Conservation (phyloP, 2,329 filamentous ascomycete species). For the Aspergillus spinulosporus region DNA sequence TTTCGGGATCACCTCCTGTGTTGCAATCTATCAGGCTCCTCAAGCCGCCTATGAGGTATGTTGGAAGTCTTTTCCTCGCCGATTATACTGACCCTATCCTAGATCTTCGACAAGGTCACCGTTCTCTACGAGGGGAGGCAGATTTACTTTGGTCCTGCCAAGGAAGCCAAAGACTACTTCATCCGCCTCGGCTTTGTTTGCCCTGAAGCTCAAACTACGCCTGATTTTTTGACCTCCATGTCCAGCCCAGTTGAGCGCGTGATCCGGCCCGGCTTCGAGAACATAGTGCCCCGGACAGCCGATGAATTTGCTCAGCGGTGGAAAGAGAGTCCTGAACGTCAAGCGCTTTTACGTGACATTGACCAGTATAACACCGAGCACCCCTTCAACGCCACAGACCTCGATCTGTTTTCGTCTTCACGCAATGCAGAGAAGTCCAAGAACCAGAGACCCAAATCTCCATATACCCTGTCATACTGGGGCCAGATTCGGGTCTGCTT, state of each 20-base stretch:
- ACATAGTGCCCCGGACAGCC: conserved; percentile 61
- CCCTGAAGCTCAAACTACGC: conserved; percentile 8
- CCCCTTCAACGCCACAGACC: neutral
- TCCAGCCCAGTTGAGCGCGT: conserved; percentile 62
- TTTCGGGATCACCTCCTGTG: conserved; percentile 39
- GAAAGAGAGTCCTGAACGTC: conserved; percentile 1
- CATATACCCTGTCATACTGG: conserved; percentile 1
- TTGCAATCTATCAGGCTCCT: conserved; percentile 43
- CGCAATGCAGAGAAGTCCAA: conserved; percentile 1
- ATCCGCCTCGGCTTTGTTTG: conserved; percentile 43
- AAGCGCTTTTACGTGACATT: neutral
- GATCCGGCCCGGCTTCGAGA: conserved; percentile 52
- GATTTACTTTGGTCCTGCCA: conserved; percentile 54
- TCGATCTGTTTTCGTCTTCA: neutral
- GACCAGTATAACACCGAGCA: neutral
- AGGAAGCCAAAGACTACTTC: conserved; percentile 62
- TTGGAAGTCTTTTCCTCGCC: neutral
- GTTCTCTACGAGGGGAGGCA: conserved; percentile 58
- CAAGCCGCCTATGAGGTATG: conserved; percentile 16
- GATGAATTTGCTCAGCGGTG: conserved; percentile 60
- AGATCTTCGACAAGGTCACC: conserved; percentile 61
- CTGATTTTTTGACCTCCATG: conserved; percentile 18
- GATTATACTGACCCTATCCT: neutral
- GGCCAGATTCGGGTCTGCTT: conserved; percentile 1
- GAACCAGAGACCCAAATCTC: neutral